These are phyloP conservation scores for Isoetes taiwanensis DNA, from an alignment of 75 land plant species.

Conservation along the genomic window DNA sequence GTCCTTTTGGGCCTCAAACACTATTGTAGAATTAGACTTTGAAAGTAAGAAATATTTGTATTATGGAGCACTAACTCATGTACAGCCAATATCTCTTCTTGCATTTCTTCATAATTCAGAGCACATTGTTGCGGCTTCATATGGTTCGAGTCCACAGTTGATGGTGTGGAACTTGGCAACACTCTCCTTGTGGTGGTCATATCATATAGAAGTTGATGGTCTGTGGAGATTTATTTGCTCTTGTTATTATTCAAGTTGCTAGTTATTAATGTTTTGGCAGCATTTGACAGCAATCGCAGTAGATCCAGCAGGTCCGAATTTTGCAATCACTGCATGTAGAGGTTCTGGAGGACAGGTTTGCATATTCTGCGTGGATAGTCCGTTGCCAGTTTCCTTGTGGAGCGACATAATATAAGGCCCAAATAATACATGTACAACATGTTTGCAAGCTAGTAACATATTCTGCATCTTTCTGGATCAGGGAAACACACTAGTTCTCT, in stretches of 20 bases:
- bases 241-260: background rate
- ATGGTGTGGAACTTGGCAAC: slow-evolving; percentile 70
- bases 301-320: slow-evolving; percentile 26
- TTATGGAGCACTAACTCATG: background rate
- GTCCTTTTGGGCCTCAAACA: background rate
- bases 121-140: slow-evolving; percentile 54
- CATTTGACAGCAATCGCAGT: slow-evolving; percentile 41
- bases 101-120: slow-evolving; percentile 54
- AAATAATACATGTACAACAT: too few species aligned
- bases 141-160: slow-evolving; percentile 36
- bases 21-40: background rate
- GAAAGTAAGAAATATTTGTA: slow-evolving; percentile 7
- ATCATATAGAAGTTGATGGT: slow-evolving; percentile 56
- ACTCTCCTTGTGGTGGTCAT: slow-evolving; percentile 56
- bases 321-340: slow-evolving; percentile 47
- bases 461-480: too few species aligned
- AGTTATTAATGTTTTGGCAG: background rate
- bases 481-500: too few species aligned
- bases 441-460: too few species aligned
- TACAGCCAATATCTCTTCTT: slow-evolving; percentile 40
- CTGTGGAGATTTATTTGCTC: background rate
- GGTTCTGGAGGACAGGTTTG: slow-evolving; percentile 14
- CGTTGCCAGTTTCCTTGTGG: slow-evolving; percentile 58
- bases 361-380: slow-evolving; percentile 38
- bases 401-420: too few species aligned